Percentiles rank a stretch among this genome's conserved stretches.
These are phyloP conservation scores for Xylariaceae sp. DNA, from an alignment of 2,329 filamentous ascomycete genomes.

Conservation along the genomic window DNA sequence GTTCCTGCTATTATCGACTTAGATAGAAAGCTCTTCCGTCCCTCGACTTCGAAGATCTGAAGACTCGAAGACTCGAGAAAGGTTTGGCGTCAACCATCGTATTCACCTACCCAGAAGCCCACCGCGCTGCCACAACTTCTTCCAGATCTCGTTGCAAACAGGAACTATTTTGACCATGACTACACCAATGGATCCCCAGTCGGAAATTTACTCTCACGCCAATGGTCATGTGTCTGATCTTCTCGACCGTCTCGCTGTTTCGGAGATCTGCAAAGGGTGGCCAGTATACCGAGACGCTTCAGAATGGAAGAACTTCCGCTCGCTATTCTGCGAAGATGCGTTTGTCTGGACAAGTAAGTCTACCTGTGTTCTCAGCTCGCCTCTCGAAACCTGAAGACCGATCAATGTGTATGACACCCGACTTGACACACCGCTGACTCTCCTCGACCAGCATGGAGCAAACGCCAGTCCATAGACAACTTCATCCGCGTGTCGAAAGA, in stretches of 20 bases:
- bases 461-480: conserved; percentile 39
- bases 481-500: conserved; percentile 50
- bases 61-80: too few species aligned
- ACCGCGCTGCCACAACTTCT: too few species aligned
- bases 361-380: background rate
- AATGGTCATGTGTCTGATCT: conserved; percentile 42
- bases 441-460: conserved; percentile 42
- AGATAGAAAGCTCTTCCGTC: too few species aligned
- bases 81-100: too few species aligned
- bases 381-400: background rate
- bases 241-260: conserved; percentile 44
- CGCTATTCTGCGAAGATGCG: conserved; percentile 45
- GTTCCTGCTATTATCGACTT: too few species aligned
- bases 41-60: too few species aligned
- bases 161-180: conserved; percentile 22
- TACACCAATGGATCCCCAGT: conserved; percentile 28
- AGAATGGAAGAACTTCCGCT: conserved; percentile 52
- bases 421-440: background rate
- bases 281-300: conserved; percentile 52
- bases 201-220: conserved; percentile 41
- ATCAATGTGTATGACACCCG: background rate
- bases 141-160: too few species aligned
- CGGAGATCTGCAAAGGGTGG: conserved; percentile 54
- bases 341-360: conserved; percentile 49
- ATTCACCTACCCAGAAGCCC: too few species aligned